Evolutionary conservation across 2,329 filamentous ascomycete genomes (phyloP).

Genomic region (Arthrobotrys sinensis): DNA sequence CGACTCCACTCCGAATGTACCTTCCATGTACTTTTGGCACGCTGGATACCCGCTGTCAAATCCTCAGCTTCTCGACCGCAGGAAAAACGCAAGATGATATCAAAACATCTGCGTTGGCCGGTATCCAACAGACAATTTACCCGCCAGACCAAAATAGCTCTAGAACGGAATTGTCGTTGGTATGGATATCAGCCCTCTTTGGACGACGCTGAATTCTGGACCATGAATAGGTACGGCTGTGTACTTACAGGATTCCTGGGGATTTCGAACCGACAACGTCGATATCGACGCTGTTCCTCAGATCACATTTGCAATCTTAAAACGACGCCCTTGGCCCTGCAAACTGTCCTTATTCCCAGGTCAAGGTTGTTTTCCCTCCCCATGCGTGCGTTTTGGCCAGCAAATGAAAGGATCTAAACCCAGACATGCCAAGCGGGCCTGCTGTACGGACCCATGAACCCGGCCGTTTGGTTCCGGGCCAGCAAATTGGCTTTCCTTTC

Average conservation of each 20-base stretch:
- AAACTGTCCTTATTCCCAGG: slow-evolving; percentile 34
- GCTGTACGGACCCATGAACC: slow-evolving; percentile 58
- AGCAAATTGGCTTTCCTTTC: slow-evolving; percentile 59
- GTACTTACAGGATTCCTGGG: not conserved
- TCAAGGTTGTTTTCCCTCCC: slow-evolving; percentile 28
- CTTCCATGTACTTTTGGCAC: slow-evolving; percentile 9
- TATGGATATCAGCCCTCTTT: slow-evolving; percentile 5
- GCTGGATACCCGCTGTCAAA: slow-evolving; percentile 23
- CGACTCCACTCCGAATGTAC: slow-evolving; percentile 25
- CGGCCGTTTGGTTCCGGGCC: slow-evolving; percentile 61
- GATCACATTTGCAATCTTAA: slow-evolving; percentile 36
- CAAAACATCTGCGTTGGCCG: slow-evolving; percentile 14
- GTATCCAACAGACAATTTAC: slow-evolving; percentile 31
- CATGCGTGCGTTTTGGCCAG: slow-evolving; percentile 37
- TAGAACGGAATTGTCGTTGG: slow-evolving; percentile 12
- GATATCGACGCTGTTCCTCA: not conserved
- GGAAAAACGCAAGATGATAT: slow-evolving; percentile 17
- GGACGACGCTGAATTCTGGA: slow-evolving; percentile 12
- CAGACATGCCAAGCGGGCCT: slow-evolving; percentile 45
- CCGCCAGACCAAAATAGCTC: slow-evolving; percentile 28
- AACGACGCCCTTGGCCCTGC: slow-evolving; percentile 21
- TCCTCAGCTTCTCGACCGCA: slow-evolving; percentile 15
- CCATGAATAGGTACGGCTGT: not conserved
- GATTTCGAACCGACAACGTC: slow-evolving; percentile 3
- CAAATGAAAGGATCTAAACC: slow-evolving; percentile 55